Conservation (phyloP, 2,329 filamentous ascomycete species). For the Paraphaeosphaeria sporulosa region DNA sequence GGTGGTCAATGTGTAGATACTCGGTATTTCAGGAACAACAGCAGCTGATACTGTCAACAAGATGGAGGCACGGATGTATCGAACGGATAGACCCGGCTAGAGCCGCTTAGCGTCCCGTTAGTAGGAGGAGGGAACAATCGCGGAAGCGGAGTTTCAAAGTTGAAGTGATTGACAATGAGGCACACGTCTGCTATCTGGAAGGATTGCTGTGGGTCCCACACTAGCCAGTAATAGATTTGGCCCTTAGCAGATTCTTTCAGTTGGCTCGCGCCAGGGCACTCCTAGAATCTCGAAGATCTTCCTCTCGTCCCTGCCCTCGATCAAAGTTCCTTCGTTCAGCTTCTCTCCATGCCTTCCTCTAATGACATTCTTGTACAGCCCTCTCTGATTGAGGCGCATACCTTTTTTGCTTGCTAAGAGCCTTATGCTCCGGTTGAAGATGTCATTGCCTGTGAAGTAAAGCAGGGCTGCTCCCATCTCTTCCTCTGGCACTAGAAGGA, state of each 20-base stretch:
- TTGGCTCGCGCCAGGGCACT: slow-evolving; percentile 78
- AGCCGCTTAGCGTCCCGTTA: background rate
- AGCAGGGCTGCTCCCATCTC: slow-evolving; percentile 85
- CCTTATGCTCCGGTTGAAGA: slow-evolving; percentile 89
- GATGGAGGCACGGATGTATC: slow-evolving; percentile 47
- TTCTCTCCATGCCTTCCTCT: slow-evolving; percentile 65
- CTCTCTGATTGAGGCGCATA: slow-evolving; percentile 85
- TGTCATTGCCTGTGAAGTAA: slow-evolving; percentile 96
- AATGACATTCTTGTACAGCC: slow-evolving; percentile 76
- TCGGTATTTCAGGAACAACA: background rate
- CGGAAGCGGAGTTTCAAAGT: background rate
- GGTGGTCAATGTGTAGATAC: background rate
- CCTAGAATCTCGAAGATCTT: slow-evolving; percentile 82
- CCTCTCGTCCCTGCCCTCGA: slow-evolving; percentile 79
- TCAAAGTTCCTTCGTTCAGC: slow-evolving; percentile 70
- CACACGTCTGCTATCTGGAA: background rate
- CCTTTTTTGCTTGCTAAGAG: slow-evolving; percentile 80
- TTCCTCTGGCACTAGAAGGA: slow-evolving; percentile 79
- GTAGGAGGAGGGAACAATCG: background rate
- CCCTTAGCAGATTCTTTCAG: slow-evolving; percentile 39
- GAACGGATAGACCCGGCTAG: slow-evolving; percentile 6
- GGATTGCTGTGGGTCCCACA: background rate
- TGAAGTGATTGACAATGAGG: background rate
- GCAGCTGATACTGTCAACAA: background rate
- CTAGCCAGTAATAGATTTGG: background rate